Evolutionary conservation across 371 early-diverging fungal genomes (phyloP).

Genomic region (Mortierella sp.): DNA sequence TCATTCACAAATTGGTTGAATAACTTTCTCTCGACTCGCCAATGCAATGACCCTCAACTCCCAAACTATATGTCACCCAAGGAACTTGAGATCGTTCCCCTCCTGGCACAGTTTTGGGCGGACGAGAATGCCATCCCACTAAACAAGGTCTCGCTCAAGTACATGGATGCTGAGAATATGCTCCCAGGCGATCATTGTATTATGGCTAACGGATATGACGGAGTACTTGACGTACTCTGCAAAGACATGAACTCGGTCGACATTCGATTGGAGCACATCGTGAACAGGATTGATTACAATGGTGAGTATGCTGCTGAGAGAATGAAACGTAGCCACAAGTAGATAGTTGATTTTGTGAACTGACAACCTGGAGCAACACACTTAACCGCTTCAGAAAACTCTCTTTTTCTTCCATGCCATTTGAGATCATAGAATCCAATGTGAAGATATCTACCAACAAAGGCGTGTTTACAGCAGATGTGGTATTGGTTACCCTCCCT

Average conservation of each 20-base stretch:
- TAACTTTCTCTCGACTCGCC: constrained; percentile 37
- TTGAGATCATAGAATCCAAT: constrained; percentile 32
- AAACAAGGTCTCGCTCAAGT: constrained; percentile 55
- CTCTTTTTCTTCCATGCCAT: constrained; percentile 10
- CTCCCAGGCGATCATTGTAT: constrained; percentile 55
- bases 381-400: constrained; percentile 38
- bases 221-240: constrained; percentile 34
- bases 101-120: constrained; percentile 48
- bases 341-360: constrained; percentile 20
- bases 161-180: constrained; percentile 55
- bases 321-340: neutral
- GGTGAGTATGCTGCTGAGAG: constrained; percentile 40
- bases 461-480: constrained; percentile 39
- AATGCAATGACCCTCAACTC: constrained; percentile 20
- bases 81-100: constrained; percentile 36
- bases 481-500: constrained; percentile 55
- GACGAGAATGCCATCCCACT: constrained; percentile 54
- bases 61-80: constrained; percentile 43
- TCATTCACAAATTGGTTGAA: constrained; percentile 50
- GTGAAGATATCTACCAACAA: constrained; percentile 49
- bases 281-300: constrained; percentile 48
- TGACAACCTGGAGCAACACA: constrained; percentile 43
- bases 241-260: constrained; percentile 37
- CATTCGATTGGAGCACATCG: constrained; percentile 49
- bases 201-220: constrained; percentile 52